phyloP scores from a whole-genome alignment of 192 early-diverging fungal species.

The Phycomyces blakesleeanus region DNA sequence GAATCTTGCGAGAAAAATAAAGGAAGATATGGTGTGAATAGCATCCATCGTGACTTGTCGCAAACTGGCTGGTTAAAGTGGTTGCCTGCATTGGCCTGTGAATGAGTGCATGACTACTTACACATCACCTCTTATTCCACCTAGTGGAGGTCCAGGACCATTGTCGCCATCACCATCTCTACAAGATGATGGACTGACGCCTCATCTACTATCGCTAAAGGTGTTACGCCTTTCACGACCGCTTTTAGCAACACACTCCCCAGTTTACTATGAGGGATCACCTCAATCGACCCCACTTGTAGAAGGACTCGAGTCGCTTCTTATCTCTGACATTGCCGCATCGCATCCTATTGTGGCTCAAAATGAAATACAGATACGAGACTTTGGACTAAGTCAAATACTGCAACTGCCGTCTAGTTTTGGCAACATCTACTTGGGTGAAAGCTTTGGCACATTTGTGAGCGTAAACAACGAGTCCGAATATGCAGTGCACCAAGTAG shows the following conservation, averaged over 20 bases:
- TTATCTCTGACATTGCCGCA: constrained; percentile 17
- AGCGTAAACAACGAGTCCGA: constrained; percentile 84
- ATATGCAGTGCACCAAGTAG: constrained; percentile 65
- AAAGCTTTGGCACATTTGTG: constrained; percentile 83
- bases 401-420: constrained; percentile 81
- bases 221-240: constrained; percentile 88
- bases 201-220: constrained; percentile 80
- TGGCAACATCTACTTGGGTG: constrained; percentile 93
- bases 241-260: constrained; percentile 30
- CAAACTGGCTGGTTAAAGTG: too few species aligned
- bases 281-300: constrained; percentile 1
- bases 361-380: constrained; percentile 41
- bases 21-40: too few species aligned
- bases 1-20: too few species aligned
- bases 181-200: constrained; percentile 32
- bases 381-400: constrained; percentile 63
- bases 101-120: not conserved
- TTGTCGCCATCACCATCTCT: constrained; percentile 2
- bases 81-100: too few species aligned
- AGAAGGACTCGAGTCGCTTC: constrained; percentile 20
- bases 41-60: too few species aligned
- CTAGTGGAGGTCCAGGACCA: not conserved
- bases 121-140: not conserved
- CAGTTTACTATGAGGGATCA: constrained; percentile 30
- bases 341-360: constrained; percentile 19